Evolutionary conservation across 345 rosid species (phyloP).

Genomic region (Orychophragmus violaceus): DNA sequence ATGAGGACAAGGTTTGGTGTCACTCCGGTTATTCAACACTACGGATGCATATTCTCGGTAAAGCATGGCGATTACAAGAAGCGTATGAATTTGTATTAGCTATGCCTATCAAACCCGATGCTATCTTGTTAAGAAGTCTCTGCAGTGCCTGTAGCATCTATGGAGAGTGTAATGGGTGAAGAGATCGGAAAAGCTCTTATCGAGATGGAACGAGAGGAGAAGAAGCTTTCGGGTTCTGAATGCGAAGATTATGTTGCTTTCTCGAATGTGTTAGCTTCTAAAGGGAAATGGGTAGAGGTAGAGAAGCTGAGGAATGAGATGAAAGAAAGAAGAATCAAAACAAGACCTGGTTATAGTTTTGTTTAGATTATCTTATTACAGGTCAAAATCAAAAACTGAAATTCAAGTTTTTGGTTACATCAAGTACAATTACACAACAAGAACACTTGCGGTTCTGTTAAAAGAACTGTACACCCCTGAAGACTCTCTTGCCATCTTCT

Average conservation of each 20-base stretch:
- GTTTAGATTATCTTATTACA: constrained; percentile 7
- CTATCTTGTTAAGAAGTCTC: constrained; percentile 45
- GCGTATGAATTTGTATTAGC: constrained; percentile 40
- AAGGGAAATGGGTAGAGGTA: constrained; percentile 49
- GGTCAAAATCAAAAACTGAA: constrained; percentile 1
- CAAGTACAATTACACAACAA: not conserved
- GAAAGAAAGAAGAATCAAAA: constrained; percentile 22
- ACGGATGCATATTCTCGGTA: constrained; percentile 48
- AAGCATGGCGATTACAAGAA: constrained; percentile 44
- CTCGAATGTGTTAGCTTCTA: constrained; percentile 53
- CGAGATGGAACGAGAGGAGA: constrained; percentile 17
- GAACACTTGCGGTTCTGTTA: constrained; percentile 9
- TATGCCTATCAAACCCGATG: constrained; percentile 43
- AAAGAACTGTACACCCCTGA: constrained; percentile 4
- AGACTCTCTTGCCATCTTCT: constrained; percentile 21
- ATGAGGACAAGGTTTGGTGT: constrained; percentile 35
- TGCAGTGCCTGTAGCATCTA: constrained; percentile 43
- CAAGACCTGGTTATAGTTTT: constrained; percentile 29
- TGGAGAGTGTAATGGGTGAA: constrained; percentile 44
- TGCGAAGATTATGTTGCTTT: constrained; percentile 50
- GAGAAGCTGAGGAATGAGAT: constrained; percentile 39
- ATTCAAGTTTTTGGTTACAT: not conserved
- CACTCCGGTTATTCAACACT: constrained; percentile 37
- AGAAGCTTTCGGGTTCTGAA: not conserved
- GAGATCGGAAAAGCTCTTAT: constrained; percentile 43